Percentiles rank a stretch among this genome's conserved stretches.
phyloP scores from a whole-genome alignment of 2,329 filamentous ascomycete species.

The Ophioceras dolichostomum region DNA sequence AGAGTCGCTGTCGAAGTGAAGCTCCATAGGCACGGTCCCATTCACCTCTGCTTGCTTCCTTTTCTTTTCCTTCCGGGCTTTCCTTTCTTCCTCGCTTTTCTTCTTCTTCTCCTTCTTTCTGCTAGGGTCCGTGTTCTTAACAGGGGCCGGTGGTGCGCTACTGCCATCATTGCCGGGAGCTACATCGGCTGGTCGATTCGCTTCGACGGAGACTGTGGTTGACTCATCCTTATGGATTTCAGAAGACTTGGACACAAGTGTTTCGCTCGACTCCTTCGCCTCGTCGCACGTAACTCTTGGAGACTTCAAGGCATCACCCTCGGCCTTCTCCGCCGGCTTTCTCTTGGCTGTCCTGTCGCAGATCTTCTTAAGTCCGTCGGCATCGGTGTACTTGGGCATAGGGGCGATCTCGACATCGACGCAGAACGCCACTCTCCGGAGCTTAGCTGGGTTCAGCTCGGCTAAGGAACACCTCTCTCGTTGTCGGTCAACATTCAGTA shows the following conservation, averaged over 20 bases:
- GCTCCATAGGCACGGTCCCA: conserved; percentile 73
- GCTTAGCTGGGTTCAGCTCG: conserved; percentile 68
- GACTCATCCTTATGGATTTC: no score
- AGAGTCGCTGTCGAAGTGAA: conserved; percentile 59
- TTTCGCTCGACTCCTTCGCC: conserved; percentile 27
- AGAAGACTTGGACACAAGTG: no score
- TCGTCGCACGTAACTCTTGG: conserved; percentile 43
- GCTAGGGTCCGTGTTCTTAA: conserved; percentile 21
- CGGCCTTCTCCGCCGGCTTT: conserved; percentile 54
- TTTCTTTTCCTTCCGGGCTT: conserved; percentile 84
- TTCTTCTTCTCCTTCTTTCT: conserved; percentile 96
- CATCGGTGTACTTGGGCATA: conserved; percentile 64
- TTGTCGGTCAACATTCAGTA: conserved; percentile 75
- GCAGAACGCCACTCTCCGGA: conserved; percentile 85
- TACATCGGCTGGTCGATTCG: conserved; percentile 8
- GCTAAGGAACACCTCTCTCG: conserved; percentile 68
- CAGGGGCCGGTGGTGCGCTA: conserved; percentile 3
- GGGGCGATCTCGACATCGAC: conserved; percentile 96
- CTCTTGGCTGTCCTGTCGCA: conserved; percentile 48
- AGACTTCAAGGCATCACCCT: conserved; percentile 62
- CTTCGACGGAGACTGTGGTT: conserved; percentile 11
- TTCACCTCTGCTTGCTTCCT: conserved; percentile 77
- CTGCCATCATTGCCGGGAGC: background rate
- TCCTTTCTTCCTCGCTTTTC: conserved; percentile 82
- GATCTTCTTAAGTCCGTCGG: conserved; percentile 27